Conservation (phyloP, 73 alveolate species). For the Diophrys appendiculata region DNA sequence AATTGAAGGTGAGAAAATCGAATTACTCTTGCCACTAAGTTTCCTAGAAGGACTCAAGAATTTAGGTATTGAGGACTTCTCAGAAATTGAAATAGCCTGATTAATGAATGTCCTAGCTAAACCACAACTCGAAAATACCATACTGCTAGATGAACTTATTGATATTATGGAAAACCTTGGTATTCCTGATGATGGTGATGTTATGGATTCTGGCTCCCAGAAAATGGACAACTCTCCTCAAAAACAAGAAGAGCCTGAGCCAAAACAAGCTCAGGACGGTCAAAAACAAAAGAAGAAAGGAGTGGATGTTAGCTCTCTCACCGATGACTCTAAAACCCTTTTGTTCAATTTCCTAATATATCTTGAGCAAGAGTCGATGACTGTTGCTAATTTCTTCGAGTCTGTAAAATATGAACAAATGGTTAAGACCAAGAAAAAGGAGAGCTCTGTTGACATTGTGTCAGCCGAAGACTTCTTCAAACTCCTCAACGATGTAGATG, state of each 20-base stretch:
- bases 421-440: constrained; percentile 62
- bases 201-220: background rate
- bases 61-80: constrained; percentile 40
- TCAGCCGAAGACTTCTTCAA: constrained; percentile 56
- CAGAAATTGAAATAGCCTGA: constrained; percentile 62
- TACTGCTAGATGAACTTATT: constrained; percentile 53
- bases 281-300: constrained; percentile 20
- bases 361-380: constrained; percentile 14
- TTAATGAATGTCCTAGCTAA: constrained; percentile 66
- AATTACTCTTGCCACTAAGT: constrained; percentile 44
- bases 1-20: constrained; percentile 33
- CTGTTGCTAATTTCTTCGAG: constrained; percentile 38
- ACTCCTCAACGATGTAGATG: constrained; percentile 24
- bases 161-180: constrained; percentile 68
- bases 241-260: background rate
- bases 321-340: constrained; percentile 15
- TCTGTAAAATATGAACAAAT: constrained; percentile 49
- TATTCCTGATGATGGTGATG: constrained; percentile 35
- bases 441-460: constrained; percentile 57
- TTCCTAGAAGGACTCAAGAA: constrained; percentile 53
- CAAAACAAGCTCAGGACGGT: background rate
- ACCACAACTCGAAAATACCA: constrained; percentile 58
- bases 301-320: background rate
- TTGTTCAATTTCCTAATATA: constrained; percentile 6
- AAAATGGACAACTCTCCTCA: background rate